Percentiles rank a stretch among this genome's conserved stretches.
Conservation (phyloP, 176 grass and related monocot genomes). For the Otatea glauca region DNA sequence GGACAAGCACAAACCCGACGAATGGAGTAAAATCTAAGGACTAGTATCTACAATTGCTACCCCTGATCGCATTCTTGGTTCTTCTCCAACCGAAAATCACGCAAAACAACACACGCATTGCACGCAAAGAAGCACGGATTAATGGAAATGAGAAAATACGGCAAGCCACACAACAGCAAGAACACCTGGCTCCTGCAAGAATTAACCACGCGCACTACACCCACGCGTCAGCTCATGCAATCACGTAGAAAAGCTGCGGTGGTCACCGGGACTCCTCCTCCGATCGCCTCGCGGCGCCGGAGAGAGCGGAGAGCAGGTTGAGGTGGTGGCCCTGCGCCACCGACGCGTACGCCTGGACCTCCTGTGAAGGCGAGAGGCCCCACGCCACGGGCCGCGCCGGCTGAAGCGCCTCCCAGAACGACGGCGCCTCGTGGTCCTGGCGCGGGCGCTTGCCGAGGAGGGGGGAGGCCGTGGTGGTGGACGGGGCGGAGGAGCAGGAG, state of each 20-base stretch:
- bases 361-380: constrained; percentile 50
- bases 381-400: constrained; percentile 41
- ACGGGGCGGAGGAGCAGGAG: constrained; percentile 58
- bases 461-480: constrained; percentile 19
- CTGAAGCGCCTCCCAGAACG: constrained; percentile 61
- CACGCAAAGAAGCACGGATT: constrained; percentile 15
- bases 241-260: background rate
- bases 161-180: constrained; percentile 15
- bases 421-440: constrained; percentile 36
- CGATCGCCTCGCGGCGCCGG: constrained; percentile 38
- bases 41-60: constrained; percentile 47
- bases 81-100: constrained; percentile 14
- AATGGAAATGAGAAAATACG: constrained; percentile 16
- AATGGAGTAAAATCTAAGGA: constrained; percentile 26
- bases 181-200: constrained; percentile 16
- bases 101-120: constrained; percentile 31
- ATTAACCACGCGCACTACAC: background rate
- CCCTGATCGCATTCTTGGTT: constrained; percentile 21
- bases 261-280: constrained; percentile 60
- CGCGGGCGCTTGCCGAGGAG: constrained; percentile 55
- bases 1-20: constrained; percentile 18
- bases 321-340: constrained; percentile 62
- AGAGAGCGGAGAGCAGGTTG: constrained; percentile 64
- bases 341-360: constrained; percentile 64
- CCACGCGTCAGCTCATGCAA: constrained; percentile 15